phyloP scores from a whole-genome alignment of 495 filamentous ascomycete genomes.

The Podospora bellae-mahoneyi region DNA sequence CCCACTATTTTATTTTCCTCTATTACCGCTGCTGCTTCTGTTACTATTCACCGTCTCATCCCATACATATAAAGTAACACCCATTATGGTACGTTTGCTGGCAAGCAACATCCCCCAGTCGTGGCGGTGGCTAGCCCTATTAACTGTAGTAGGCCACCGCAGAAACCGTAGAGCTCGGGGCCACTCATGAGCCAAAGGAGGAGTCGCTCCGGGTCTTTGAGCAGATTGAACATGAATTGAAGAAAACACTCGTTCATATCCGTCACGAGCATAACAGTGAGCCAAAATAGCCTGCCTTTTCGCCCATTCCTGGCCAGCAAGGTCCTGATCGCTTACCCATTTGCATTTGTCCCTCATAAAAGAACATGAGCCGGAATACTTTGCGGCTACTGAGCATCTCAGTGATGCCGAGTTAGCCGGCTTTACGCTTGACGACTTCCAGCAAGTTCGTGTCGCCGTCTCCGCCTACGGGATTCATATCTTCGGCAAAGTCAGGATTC shows the following conservation, averaged over 20 bases:
- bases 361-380: conserved; percentile 50
- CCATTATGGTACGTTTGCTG: neutral
- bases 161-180: conserved; percentile 49
- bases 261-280: conserved; percentile 42
- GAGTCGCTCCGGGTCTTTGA: conserved; percentile 51
- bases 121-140: neutral
- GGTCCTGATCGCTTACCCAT: neutral
- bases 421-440: conserved; percentile 47
- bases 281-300: conserved; percentile 12
- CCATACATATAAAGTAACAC: no score
- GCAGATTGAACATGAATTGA: conserved; percentile 46
- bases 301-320: neutral
- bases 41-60: no score
- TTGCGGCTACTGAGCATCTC: conserved; percentile 46
- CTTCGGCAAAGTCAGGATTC: conserved; percentile 55
- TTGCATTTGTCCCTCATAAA: neutral
- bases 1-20: no score
- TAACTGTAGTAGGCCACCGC: conserved; percentile 44
- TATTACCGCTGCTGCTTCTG: no score
- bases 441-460: conserved; percentile 48
- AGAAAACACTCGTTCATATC: conserved; percentile 48
- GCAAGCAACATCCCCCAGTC: no score
- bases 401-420: conserved; percentile 45
- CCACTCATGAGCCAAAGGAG: conserved; percentile 49
- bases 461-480: conserved; percentile 56